phyloP scores from a whole-genome alignment of 2,329 filamentous ascomycete genomes.

The Trichoderma koningii region DNA sequence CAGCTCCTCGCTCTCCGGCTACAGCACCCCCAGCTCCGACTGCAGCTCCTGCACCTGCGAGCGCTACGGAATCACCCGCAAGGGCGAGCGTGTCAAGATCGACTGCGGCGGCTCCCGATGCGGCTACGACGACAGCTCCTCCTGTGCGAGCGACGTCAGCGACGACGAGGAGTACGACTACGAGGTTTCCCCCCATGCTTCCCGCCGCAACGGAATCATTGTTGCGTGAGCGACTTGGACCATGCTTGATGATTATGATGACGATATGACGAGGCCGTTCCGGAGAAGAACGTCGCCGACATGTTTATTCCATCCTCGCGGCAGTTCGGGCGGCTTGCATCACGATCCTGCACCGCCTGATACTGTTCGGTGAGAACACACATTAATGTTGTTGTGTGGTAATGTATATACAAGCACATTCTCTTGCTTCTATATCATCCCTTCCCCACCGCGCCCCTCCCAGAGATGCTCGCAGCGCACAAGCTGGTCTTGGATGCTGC shows the following conservation, averaged over 20 bases:
- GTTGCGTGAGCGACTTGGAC: slow-evolving; percentile 45
- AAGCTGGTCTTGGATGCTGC: slow-evolving; percentile 49
- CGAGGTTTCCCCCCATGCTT: slow-evolving; percentile 49
- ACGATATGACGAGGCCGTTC: slow-evolving; percentile 28
- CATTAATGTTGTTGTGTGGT: slow-evolving; percentile 37
- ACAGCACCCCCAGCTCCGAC: slow-evolving; percentile 76
- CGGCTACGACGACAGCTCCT: slow-evolving; percentile 71
- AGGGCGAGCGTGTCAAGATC: slow-evolving; percentile 90
- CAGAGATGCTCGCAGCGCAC: slow-evolving; percentile 37
- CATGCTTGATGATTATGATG: neutral
- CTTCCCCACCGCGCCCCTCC: slow-evolving; percentile 36
- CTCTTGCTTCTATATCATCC: slow-evolving; percentile 30
- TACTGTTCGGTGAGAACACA: slow-evolving; percentile 32
- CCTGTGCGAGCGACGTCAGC: slow-evolving; percentile 60
- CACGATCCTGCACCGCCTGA: slow-evolving; percentile 33
- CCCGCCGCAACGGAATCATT: slow-evolving; percentile 66
- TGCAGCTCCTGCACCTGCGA: slow-evolving; percentile 86
- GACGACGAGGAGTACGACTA: slow-evolving; percentile 59
- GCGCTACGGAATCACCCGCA: slow-evolving; percentile 93
- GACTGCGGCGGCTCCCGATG: slow-evolving; percentile 91
- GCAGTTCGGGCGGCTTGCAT: slow-evolving; percentile 33
- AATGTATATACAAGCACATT: slow-evolving; percentile 33
- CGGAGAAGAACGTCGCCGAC: slow-evolving; percentile 37
- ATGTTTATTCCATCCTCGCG: slow-evolving; percentile 42
- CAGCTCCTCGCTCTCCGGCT: slow-evolving; percentile 72